Evolutionary conservation across 768 basidiomycete species (phyloP).

Genomic region (Rickenella mellea): DNA sequence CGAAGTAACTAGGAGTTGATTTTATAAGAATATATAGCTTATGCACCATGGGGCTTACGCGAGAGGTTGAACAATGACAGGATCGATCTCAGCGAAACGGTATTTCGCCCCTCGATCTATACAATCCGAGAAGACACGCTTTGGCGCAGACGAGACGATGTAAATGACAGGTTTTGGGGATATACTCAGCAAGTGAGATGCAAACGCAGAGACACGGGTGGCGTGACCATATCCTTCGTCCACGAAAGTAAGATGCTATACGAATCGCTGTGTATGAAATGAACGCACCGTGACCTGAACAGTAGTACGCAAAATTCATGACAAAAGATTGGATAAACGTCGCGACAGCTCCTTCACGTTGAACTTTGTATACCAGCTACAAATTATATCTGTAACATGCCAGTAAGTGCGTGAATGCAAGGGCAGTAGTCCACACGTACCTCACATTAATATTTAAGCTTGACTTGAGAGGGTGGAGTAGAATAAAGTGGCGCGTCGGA

Average conservation of each 20-base stretch:
- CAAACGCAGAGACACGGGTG: constrained; percentile 71
- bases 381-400: too few relatives aligned
- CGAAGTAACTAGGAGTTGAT: constrained; percentile 41
- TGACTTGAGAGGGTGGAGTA: too few relatives aligned
- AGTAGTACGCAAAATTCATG: constrained; percentile 71
- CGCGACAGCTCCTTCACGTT: too few relatives aligned
- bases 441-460: too few relatives aligned
- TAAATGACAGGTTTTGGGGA: constrained; percentile 36
- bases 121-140: constrained; percentile 59
- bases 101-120: constrained; percentile 55
- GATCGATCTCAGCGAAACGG: constrained; percentile 66
- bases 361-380: too few relatives aligned
- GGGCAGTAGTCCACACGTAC: too few relatives aligned
- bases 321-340: too few relatives aligned
- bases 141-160: constrained; percentile 69
- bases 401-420: too few relatives aligned
- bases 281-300: constrained; percentile 60
- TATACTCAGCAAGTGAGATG: constrained; percentile 45
- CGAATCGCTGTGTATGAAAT: constrained; percentile 1
- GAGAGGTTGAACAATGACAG: constrained; percentile 72
- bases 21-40: constrained; percentile 4
- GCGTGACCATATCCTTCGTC: constrained; percentile 74
- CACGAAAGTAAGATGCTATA: neutral
- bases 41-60: constrained; percentile 40
- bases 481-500: too few relatives aligned